Conservation (phyloP, 1,284 basidiomycete species). For the Sanghuangporus weigelae region DNA sequence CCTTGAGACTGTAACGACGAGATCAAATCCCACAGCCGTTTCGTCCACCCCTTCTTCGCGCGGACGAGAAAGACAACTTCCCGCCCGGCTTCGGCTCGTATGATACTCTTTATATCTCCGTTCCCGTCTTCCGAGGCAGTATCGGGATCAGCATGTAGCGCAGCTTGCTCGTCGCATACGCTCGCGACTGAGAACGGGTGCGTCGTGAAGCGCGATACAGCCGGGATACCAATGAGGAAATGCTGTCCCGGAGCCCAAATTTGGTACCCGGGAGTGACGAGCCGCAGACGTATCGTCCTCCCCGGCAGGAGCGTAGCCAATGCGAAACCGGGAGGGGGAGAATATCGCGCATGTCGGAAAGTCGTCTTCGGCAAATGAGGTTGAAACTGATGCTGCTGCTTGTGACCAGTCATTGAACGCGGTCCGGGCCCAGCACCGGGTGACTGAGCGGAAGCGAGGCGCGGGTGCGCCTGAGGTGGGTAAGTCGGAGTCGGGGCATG, state of each 20-base stretch:
- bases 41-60: slow-evolving; percentile 73
- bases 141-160: slow-evolving; percentile 22
- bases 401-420: background rate
- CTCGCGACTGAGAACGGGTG: slow-evolving; percentile 84
- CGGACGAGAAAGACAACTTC: slow-evolving; percentile 74
- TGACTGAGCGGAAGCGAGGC: background rate
- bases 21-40: slow-evolving; percentile 62
- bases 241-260: slow-evolving; percentile 79
- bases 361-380: background rate
- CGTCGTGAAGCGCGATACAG: slow-evolving; percentile 59
- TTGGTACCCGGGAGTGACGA: slow-evolving; percentile 56
- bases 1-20: slow-evolving; percentile 30
- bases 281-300: slow-evolving; percentile 67
- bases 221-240: slow-evolving; percentile 70
- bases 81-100: slow-evolving; percentile 37
- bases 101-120: slow-evolving; percentile 28
- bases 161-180: slow-evolving; percentile 52
- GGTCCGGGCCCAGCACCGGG: slow-evolving; percentile 3
- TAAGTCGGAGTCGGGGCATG: background rate
- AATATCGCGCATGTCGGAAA: slow-evolving; percentile 27
- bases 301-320: slow-evolving; percentile 78
- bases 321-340: slow-evolving; percentile 64
- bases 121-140: slow-evolving; percentile 21
- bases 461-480: background rate
- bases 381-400: background rate